Evolutionary conservation across 345 rosid species (phyloP).

Genomic region (Excoecaria cochinchinensis): DNA sequence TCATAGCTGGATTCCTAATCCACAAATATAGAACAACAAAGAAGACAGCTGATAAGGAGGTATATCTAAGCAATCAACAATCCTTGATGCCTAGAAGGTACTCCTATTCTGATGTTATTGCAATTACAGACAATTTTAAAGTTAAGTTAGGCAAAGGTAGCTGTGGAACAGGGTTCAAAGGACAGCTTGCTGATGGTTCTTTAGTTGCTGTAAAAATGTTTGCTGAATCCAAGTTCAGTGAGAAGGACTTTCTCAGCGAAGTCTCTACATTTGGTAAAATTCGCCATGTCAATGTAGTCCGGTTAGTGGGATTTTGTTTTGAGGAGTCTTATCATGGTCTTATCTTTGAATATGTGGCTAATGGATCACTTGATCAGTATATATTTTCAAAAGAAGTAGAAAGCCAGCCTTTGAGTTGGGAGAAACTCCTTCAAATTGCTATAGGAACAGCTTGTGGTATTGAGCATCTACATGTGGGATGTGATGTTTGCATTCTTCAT

Average conservation of each 20-base stretch:
- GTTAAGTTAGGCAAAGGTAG: conserved; percentile 30
- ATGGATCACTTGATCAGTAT: conserved; percentile 29
- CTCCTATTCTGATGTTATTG: conserved; percentile 20
- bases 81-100: conserved; percentile 19
- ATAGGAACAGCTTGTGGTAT: conserved; percentile 31
- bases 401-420: conserved; percentile 24
- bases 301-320: conserved; percentile 26
- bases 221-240: conserved; percentile 8
- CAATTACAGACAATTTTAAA: conserved; percentile 25
- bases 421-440: conserved; percentile 25
- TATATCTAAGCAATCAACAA: neutral
- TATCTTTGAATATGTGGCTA: conserved; percentile 21
- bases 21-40: conserved; percentile 22
- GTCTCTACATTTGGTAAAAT: conserved; percentile 21
- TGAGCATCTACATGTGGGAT: conserved; percentile 30
- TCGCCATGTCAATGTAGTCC: conserved; percentile 25
- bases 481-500: conserved; percentile 31
- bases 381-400: conserved; percentile 14
- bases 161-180: conserved; percentile 30
- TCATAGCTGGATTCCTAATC: conserved; percentile 24
- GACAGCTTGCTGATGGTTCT: conserved; percentile 22
- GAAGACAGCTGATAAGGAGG: conserved; percentile 7
- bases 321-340: conserved; percentile 27
- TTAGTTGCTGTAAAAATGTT: conserved; percentile 33
- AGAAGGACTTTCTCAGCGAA: conserved; percentile 20